These are phyloP conservation scores for Pestalotiopsis sp. DNA, from an alignment of 2,329 filamentous ascomycete species.

Conservation along the genomic window DNA sequence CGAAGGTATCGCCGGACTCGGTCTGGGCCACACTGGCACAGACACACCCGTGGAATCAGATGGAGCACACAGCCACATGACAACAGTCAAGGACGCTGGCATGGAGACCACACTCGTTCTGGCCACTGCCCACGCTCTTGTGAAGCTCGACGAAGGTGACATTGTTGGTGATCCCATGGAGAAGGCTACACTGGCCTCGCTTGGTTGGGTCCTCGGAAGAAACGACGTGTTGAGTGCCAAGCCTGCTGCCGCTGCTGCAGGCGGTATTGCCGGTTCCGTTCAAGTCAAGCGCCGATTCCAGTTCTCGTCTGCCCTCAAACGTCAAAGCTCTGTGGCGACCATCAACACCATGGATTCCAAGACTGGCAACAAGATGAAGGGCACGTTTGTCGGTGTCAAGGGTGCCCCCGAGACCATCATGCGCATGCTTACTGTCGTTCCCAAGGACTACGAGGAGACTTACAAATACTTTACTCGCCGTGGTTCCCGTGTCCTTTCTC, in stretches of 20 bases:
- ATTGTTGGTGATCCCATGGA: constrained; percentile 99
- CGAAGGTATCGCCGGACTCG: constrained; percentile 91
- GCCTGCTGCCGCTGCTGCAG: constrained; percentile 45
- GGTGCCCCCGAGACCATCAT: constrained; percentile 96
- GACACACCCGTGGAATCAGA: constrained; percentile 70
- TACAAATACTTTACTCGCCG: constrained; percentile 98
- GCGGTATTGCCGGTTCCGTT: constrained; percentile 70
- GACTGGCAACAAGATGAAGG: constrained; percentile 75
- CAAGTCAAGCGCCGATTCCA: constrained; percentile 97
- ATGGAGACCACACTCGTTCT: constrained; percentile 90
- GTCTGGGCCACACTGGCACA: constrained; percentile 68
- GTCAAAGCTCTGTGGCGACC: constrained; percentile 91
- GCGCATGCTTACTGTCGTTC: constrained; percentile 84
- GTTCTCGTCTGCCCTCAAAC: constrained; percentile 94
- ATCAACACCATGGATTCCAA: constrained; percentile 72
- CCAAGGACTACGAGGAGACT: constrained; percentile 92
- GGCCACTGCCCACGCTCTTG: constrained; percentile 91
- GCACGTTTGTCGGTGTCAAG: constrained; percentile 94
- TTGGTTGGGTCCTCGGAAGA: constrained; percentile 90
- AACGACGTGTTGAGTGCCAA: constrained; percentile 84
- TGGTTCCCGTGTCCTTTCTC: constrained; percentile 88
- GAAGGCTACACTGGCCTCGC: constrained; percentile 86
- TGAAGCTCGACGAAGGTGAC: constrained; percentile 95
- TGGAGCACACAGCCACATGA: constrained; percentile 81
- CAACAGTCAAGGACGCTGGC: constrained; percentile 68